phyloP scores from a whole-genome alignment of 2,329 filamentous ascomycete genomes.

The Septoria linicola region DNA sequence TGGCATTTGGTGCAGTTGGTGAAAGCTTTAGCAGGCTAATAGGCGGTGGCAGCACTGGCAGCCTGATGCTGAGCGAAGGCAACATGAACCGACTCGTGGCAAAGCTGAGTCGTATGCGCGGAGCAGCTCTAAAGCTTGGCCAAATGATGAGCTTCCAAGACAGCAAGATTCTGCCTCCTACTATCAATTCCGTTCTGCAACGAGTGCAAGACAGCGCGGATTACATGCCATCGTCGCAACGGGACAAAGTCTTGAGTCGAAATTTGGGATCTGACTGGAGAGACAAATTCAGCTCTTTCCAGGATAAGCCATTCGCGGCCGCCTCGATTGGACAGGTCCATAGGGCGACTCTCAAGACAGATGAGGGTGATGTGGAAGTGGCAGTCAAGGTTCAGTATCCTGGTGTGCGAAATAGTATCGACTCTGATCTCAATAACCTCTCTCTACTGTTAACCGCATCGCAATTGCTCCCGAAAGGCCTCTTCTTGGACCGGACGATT shows the following conservation, averaged over 20 bases:
- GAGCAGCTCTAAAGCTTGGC: slow-evolving; percentile 92
- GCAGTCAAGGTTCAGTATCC: slow-evolving; percentile 98
- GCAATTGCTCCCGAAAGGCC: slow-evolving; percentile 80
- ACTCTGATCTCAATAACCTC: slow-evolving; percentile 92
- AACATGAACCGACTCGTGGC: slow-evolving; percentile 93
- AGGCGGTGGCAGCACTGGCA: slow-evolving; percentile 63
- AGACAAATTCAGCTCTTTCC: slow-evolving; percentile 76
- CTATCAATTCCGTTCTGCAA: slow-evolving; percentile 86
- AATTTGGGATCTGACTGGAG: slow-evolving; percentile 86
- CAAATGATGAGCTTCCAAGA: slow-evolving; percentile 99
- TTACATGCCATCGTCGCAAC: slow-evolving; percentile 95
- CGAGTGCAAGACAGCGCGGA: slow-evolving; percentile 94
- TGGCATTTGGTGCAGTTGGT: slow-evolving; percentile 87
- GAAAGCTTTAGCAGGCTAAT: slow-evolving; percentile 80
- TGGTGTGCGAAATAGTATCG: slow-evolving; percentile 91
- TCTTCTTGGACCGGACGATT: slow-evolving; percentile 96
- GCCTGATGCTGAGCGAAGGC: slow-evolving; percentile 78
- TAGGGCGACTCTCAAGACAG: slow-evolving; percentile 74
- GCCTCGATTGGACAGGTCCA: slow-evolving; percentile 98
- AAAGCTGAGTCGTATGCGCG: slow-evolving; percentile 93
- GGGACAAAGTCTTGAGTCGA: slow-evolving; percentile 73
- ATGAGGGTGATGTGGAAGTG: slow-evolving; percentile 71
- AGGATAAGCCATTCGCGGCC: slow-evolving; percentile 88
- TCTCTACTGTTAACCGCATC: slow-evolving; percentile 88
- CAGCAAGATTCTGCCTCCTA: slow-evolving; percentile 84